Base-by-base conservation (phyloP, 31 red algal species). In the Odonthalia washingtoniensis region DNA sequence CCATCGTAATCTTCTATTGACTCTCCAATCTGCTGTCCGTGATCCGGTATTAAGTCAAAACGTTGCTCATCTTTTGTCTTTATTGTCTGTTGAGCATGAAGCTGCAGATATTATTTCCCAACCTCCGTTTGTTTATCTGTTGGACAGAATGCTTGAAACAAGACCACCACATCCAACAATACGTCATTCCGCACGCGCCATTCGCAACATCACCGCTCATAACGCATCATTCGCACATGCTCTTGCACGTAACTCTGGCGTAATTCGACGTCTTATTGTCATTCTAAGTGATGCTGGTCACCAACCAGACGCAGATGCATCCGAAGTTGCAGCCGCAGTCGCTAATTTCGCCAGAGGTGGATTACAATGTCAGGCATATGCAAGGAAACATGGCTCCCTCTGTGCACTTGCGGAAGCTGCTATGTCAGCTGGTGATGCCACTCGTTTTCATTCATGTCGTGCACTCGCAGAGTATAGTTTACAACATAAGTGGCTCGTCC, bases 401-500 rank as follows among this genome's bases (percentile, higher is more conserved):
- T 16, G 52, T 17, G 90, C 81, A 2, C 75, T 92, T 21, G 30
- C 43, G 26, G 77, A 84, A 65, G 90, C 81, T 62, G 77, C 77
- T 26, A 43, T 80, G 42, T 57, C 72, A 27, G 44, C 42, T 68
- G 70, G 53, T 28, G 78, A 82, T 78, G 87, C 87, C 18, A 73
- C 41, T 53, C 39, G 46, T 30, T 90, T 90, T 65, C 87, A 90
- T 83, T 64, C 87, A 9, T 82, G 77, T 61, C 40, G 87, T 32
- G 87, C 87, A 3, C 57, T 90, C 18, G 87, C 87, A 3, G 87
- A 90, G 66, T 92, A 80, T 43, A 85, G 90, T 82, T 46, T 80
- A 32, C 74, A 82, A 33, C 82, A 80, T 3, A 80, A 80, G 82
- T 86, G 81, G 82, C 60, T 65, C 33, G 66, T 80, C 66, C 75